Conservation (phyloP, 2,329 filamentous ascomycete species). For the Aspergillus nomiae region DNA sequence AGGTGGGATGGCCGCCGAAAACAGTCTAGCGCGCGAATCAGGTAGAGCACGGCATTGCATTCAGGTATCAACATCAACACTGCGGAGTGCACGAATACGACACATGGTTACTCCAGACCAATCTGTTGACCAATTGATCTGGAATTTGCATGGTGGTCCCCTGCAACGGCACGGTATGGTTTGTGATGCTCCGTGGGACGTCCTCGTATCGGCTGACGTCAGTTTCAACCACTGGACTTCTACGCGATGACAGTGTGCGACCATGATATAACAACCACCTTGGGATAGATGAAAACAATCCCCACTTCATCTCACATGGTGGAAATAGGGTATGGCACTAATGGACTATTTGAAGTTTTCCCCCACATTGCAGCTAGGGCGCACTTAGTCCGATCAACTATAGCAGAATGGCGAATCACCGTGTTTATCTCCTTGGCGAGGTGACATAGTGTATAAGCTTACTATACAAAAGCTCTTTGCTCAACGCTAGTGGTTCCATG, state of each 20-base stretch:
- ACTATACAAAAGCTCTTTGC: neutral
- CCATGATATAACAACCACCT: neutral
- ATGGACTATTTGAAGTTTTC: neutral
- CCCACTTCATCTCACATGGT: neutral
- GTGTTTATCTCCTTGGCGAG: neutral
- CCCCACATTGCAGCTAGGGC: neutral
- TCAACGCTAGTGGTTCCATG: neutral
- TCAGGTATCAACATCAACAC: neutral
- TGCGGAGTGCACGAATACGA: neutral
- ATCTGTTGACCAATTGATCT: neutral
- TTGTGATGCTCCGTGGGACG: neutral
- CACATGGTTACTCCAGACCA: neutral
- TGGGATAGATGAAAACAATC: neutral
- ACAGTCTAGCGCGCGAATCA: neutral
- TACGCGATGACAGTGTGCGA: neutral
- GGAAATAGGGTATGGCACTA: neutral
- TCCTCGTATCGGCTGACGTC: neutral
- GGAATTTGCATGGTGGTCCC: neutral
- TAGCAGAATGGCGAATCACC: neutral
- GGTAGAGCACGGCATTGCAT: neutral
- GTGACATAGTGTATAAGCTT: neutral
- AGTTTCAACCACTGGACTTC: neutral
- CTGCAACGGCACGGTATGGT: neutral
- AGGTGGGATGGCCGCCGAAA: neutral
- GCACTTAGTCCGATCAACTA: neutral